These are phyloP conservation scores for Pterulicium gracile DNA, from an alignment of 1,284 basidiomycete genomes.

Conservation along the genomic window DNA sequence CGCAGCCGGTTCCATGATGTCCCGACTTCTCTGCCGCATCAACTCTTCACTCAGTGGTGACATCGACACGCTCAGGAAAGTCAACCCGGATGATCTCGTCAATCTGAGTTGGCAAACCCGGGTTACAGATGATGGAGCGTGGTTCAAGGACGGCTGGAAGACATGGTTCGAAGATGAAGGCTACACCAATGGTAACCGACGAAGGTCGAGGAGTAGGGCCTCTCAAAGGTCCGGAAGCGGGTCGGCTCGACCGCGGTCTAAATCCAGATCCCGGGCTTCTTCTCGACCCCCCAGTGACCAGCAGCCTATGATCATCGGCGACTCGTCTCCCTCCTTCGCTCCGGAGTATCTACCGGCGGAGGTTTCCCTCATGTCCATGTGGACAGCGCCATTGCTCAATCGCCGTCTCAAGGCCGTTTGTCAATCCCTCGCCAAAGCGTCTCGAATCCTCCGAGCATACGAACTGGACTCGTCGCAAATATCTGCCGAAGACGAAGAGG, in stretches of 20 bases:
- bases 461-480: constrained; percentile 47
- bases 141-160: not conserved
- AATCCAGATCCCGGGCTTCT: constrained; percentile 16
- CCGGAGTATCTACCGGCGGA: constrained; percentile 39
- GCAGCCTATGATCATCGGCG: constrained; percentile 66
- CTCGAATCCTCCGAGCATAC: constrained; percentile 50
- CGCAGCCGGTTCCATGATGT: constrained; percentile 38
- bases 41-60: constrained; percentile 43
- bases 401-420: constrained; percentile 62
- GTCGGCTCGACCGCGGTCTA: constrained; percentile 14
- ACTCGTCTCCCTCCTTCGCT: constrained; percentile 53
- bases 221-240: constrained; percentile 14
- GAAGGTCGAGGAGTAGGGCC: constrained; percentile 7
- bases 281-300: constrained; percentile 16
- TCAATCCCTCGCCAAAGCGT: constrained; percentile 52
- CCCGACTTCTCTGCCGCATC: constrained; percentile 38
- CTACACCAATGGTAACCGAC: not conserved
- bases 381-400: constrained; percentile 48
- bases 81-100: constrained; percentile 46
- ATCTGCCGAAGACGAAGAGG: constrained; percentile 26
- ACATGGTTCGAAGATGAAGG: not conserved
- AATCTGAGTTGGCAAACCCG: constrained; percentile 10
- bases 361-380: constrained; percentile 34
- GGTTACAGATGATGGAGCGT: not conserved
- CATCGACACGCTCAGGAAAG: constrained; percentile 46